phyloP scores from a whole-genome alignment of 306 rosid genomes.

The Medicago arabica region DNA sequence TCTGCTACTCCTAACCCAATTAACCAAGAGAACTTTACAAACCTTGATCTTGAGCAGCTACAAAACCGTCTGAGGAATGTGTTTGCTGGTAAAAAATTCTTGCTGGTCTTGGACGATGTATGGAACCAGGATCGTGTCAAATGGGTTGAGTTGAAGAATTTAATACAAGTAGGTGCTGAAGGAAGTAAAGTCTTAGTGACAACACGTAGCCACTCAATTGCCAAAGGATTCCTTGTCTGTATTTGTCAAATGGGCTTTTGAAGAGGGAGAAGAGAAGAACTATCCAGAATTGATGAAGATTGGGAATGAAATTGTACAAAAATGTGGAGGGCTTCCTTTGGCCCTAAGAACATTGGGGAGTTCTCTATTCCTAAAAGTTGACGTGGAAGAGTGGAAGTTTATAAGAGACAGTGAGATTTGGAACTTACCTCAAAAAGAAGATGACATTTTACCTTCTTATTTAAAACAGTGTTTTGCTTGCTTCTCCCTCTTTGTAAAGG shows the following conservation, averaged over 20 bases:
- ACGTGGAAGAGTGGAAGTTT: background rate
- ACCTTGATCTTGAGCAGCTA: background rate
- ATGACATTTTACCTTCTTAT: slow-evolving; percentile 38
- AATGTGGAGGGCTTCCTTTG: slow-evolving; percentile 49
- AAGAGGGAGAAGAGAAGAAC: slow-evolving; percentile 24
- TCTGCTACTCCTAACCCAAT: background rate
- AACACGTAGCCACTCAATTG: background rate
- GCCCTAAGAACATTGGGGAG: slow-evolving; percentile 46
- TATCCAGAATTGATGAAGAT: slow-evolving; percentile 24
- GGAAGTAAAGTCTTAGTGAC: slow-evolving; percentile 43
- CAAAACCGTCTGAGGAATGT: background rate
- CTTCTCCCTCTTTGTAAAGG: slow-evolving; percentile 35
- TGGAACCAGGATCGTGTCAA: slow-evolving; percentile 1
- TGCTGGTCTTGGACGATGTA: background rate
- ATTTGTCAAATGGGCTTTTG: slow-evolving; percentile 46
- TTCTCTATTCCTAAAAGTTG: background rate
- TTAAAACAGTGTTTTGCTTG: slow-evolving; percentile 47
- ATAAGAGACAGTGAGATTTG: slow-evolving; percentile 47
- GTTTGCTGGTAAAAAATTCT: background rate
- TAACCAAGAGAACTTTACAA: background rate
- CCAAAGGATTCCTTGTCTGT: slow-evolving; percentile 27
- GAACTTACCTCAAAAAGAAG: slow-evolving; percentile 27
- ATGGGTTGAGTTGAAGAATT: background rate
- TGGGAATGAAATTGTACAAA: slow-evolving; percentile 18
- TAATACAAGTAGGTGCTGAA: background rate